phyloP scores from a whole-genome alignment of 2,329 filamentous ascomycete species.

The Colletotrichum sp. region DNA sequence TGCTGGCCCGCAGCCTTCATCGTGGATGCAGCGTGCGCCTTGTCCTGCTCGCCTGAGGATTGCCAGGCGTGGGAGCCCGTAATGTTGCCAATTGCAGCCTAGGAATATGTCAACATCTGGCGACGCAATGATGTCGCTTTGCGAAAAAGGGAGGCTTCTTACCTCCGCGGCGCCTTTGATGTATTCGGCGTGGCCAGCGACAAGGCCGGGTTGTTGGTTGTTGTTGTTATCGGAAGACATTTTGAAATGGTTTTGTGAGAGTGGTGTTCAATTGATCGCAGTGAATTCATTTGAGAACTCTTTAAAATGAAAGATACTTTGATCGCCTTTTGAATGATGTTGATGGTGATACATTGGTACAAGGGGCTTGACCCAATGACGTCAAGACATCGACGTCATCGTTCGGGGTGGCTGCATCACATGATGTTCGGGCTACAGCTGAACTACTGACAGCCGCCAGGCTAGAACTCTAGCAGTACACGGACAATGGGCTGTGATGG shows the following conservation, averaged over 20 bases:
- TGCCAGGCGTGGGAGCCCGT: conserved; percentile 70
- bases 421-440: not conserved
- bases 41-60: conserved; percentile 67
- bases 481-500: not conserved
- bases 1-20: conserved; percentile 67
- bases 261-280: not conserved
- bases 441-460: not conserved
- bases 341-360: not conserved
- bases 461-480: not conserved
- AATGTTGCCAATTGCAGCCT: conserved; percentile 65
- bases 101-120: not conserved
- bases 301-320: not conserved
- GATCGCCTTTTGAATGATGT: not conserved
- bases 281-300: not conserved
- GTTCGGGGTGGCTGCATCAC: conserved; percentile 1
- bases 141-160: not conserved
- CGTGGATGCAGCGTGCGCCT: conserved; percentile 63
- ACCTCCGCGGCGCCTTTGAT: conserved; percentile 73
- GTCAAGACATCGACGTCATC: conserved; percentile 18
- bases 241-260: no score
- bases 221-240: conserved; percentile 22
- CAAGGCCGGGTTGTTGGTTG: conserved; percentile 57
- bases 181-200: conserved; percentile 70
- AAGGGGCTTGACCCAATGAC: not conserved
- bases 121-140: not conserved